Percentiles rank a stretch among this genome's conserved stretches.
Conservation (phyloP, 108 stramenopile species). For the Cylindrotheca closterium region DNA sequence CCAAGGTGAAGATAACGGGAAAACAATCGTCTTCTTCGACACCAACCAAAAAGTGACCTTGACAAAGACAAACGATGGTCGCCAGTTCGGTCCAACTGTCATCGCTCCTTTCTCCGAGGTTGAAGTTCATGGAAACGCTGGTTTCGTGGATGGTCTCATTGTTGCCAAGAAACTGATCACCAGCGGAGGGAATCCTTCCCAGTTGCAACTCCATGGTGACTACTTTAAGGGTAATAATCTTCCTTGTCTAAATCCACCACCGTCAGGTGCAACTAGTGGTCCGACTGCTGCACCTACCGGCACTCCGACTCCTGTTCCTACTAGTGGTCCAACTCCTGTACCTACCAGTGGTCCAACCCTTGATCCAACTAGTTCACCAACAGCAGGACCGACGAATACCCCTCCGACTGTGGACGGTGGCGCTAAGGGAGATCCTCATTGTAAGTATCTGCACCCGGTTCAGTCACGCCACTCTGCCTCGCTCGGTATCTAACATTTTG, state of each 20-base stretch:
- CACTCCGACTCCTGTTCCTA: neutral
- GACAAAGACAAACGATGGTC: neutral
- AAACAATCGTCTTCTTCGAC: constrained; percentile 19
- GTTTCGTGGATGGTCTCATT: constrained; percentile 20
- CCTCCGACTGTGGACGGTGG: too few relatives aligned
- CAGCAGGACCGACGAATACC: too few relatives aligned
- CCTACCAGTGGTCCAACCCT: too few relatives aligned
- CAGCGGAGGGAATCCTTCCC: neutral
- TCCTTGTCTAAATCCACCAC: too few relatives aligned
- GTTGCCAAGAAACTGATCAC: constrained; percentile 10
- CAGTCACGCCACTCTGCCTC: too few relatives aligned
- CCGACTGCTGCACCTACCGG: neutral
- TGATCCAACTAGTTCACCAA: neutral
- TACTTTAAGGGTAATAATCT: too few relatives aligned
- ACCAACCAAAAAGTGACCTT: constrained; percentile 13
- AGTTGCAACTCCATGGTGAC: constrained; percentile 7
- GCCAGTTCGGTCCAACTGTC: constrained; percentile 25
- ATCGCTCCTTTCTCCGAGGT: constrained; percentile 32
- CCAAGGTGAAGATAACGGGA: constrained; percentile 10
- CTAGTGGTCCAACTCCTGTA: neutral
- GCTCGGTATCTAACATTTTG: too few relatives aligned
- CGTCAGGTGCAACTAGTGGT: neutral
- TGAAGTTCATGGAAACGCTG: constrained; percentile 1
- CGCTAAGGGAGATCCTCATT: too few relatives aligned
- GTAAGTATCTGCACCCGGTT: too few relatives aligned